Percentiles rank a stretch among this genome's conserved stretches.
phyloP scores from a whole-genome alignment of 257 asterid genomes.

The Craterostigma plantagineum region DNA sequence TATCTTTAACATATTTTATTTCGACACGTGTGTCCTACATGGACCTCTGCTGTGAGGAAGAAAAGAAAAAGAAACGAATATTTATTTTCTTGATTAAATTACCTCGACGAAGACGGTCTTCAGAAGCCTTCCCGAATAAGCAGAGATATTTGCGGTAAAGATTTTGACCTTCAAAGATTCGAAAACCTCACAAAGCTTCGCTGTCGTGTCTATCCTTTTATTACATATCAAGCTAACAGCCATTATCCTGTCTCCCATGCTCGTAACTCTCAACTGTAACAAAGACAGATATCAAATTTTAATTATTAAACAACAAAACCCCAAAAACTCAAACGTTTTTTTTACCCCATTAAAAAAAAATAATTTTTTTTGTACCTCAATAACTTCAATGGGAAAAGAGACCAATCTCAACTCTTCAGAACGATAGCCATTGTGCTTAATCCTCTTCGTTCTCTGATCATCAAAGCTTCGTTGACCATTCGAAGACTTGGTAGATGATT shows the following conservation, averaged over 20 bases:
- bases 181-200: constrained; percentile 55
- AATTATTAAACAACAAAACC: too few species aligned
- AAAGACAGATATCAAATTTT: too few species aligned
- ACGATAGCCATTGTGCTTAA: constrained; percentile 9
- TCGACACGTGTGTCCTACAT: too few species aligned
- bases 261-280: constrained; percentile 52
- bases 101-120: constrained; percentile 76
- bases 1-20: too few species aligned
- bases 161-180: constrained; percentile 64
- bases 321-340: too few species aligned
- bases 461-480: too few species aligned
- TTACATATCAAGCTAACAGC: constrained; percentile 69
- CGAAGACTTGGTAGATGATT: constrained; percentile 5
- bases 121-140: constrained; percentile 45
- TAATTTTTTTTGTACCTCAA: constrained; percentile 26
- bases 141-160: constrained; percentile 52
- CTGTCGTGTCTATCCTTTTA: constrained; percentile 62
- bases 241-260: constrained; percentile 44
- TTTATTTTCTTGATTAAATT: too few species aligned
- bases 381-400: constrained; percentile 32
- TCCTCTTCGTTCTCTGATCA: constrained; percentile 25
- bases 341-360: too few species aligned
- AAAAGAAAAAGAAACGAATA: too few species aligned
- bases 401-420: constrained; percentile 11
- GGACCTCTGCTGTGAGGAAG: too few species aligned